Evolutionary conservation across 2,329 filamentous ascomycete species (phyloP), one percentile per base, ranked within the genome.

Genomic region (Botrytis deweyae): DNA sequence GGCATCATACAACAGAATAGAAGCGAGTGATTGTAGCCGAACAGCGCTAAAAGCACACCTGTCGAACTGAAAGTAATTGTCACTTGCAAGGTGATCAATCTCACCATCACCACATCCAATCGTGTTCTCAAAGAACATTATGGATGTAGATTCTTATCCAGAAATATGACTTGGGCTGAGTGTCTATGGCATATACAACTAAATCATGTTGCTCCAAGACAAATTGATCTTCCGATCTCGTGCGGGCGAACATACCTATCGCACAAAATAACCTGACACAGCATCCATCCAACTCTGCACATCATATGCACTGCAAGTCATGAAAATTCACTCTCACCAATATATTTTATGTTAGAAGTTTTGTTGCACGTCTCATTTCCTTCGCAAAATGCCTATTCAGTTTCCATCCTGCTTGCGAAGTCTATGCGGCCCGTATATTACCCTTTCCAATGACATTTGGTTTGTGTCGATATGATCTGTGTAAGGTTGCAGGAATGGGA

Each of bases 351-450:
- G 3, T 58, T 10, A 29, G 40, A 33, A 3, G 6, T 36, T 72
- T 67, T 69, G 71, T 72, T 69, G 71, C 71, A 69, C 22, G 36
- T 69, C 71, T 69, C 7, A 61, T 69, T 29, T 40, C 22, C 20
- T 29, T 72, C 64, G 71, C 64, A 49, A 62, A 44, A 49, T 69
- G 68, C 71, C 71, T 69, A 62, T 69, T 69, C 62, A 8, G 71
- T 69, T 63, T 20, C 12, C 16, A 4, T 65, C 25, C 9, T 22
- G 22, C 61, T 38, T 42, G 20, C 29, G 49, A 18, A 58, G 33
- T 36, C 36, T 29, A 18, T 52, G 36, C n/a, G 25, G 49, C n/a
- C 46, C 38, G 66, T 68, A 42, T 42, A 46, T 70, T 70, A 62
- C n/a, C 40, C 40, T 46, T 70, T 70, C 55, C 55, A 42, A 58